phyloP scores from a whole-genome alignment of 1,139 yeast species.

The Lodderomyces elongisporus region DNA sequence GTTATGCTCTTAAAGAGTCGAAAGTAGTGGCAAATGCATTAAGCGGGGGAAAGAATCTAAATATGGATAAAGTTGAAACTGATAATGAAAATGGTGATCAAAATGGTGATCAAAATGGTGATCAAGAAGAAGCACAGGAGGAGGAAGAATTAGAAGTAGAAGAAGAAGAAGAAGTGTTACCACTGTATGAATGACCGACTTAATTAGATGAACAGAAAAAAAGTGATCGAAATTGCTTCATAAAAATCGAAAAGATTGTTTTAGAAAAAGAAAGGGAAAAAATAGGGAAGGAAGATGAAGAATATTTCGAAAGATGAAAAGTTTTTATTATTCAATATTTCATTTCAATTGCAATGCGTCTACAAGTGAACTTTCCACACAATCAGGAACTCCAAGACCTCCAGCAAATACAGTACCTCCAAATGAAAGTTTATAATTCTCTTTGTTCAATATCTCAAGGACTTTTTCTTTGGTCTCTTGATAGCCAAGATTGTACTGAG shows the following conservation, averaged over 20 bases:
- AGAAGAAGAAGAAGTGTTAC: constrained; percentile 9
- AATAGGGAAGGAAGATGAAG: neutral
- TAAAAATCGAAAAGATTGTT: too few species aligned
- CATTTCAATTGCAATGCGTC: constrained; percentile 37
- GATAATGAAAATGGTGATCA: constrained; percentile 10
- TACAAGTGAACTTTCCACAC: constrained; percentile 59
- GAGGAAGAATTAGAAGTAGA: constrained; percentile 3
- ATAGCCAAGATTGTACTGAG: constrained; percentile 78
- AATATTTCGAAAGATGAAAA: too few species aligned
- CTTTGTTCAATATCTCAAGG: constrained; percentile 23
- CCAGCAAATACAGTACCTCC: constrained; percentile 83
- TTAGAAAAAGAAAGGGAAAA: neutral
- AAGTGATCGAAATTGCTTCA: neutral
- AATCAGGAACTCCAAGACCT: constrained; percentile 90
- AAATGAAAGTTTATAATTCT: constrained; percentile 42
- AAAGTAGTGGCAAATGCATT: constrained; percentile 16
- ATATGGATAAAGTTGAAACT: neutral
- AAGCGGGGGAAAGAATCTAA: constrained; percentile 2
- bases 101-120: too few species aligned
- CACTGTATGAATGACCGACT: constrained; percentile 9
- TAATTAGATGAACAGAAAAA: too few species aligned
- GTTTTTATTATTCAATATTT: too few species aligned
- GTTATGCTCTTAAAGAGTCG: constrained; percentile 41
- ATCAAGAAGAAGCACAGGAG: constrained; percentile 2
- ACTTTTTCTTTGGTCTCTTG: constrained; percentile 36